These are phyloP conservation scores for Sugiyamaella boreocaroliniensis DNA, from an alignment of 805 yeast genomes.

Conservation along the genomic window DNA sequence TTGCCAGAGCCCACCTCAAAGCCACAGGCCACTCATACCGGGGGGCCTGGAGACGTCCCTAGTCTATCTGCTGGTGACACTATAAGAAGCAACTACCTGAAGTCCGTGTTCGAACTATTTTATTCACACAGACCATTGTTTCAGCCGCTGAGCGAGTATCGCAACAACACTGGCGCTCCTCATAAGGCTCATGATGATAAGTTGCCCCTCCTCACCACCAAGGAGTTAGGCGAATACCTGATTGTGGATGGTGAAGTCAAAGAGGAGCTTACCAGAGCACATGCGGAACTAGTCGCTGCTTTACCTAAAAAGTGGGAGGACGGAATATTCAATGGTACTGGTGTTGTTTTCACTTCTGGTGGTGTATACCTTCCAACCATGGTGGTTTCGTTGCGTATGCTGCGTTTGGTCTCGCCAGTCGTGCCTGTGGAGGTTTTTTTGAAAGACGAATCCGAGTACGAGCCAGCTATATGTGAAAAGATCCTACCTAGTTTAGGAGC, in stretches of 20 bases:
- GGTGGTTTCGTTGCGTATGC: slow-evolving; percentile 52
- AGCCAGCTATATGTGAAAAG: slow-evolving; percentile 58
- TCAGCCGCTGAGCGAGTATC: slow-evolving; percentile 38
- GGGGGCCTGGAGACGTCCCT: background rate
- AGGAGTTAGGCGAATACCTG: slow-evolving; percentile 45
- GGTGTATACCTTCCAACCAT: slow-evolving; percentile 70
- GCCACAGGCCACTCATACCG: background rate
- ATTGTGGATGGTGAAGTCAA: slow-evolving; percentile 41
- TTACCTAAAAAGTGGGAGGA: slow-evolving; percentile 34
- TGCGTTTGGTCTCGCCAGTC: slow-evolving; percentile 59
- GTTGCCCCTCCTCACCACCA: slow-evolving; percentile 43
- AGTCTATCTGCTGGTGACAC: background rate
- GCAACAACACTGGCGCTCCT: slow-evolving; percentile 35
- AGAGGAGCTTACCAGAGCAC: slow-evolving; percentile 41
- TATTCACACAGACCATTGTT: slow-evolving; percentile 36
- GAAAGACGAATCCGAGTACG: slow-evolving; percentile 63
- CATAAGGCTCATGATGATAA: slow-evolving; percentile 22
- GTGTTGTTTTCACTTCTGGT: slow-evolving; percentile 70
- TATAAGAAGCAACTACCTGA: background rate
- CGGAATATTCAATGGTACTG: slow-evolving; percentile 33
- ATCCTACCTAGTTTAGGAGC: slow-evolving; percentile 57
- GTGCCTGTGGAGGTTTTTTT: slow-evolving; percentile 77
- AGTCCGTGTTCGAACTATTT: background rate
- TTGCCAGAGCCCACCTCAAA: too few species aligned
- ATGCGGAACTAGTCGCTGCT: slow-evolving; percentile 38